Percentiles rank a stretch among this genome's conserved stretches.
These are phyloP conservation scores for Pythium myriotylum DNA, from an alignment of 352 stramenopile species.

Conservation along the genomic window DNA sequence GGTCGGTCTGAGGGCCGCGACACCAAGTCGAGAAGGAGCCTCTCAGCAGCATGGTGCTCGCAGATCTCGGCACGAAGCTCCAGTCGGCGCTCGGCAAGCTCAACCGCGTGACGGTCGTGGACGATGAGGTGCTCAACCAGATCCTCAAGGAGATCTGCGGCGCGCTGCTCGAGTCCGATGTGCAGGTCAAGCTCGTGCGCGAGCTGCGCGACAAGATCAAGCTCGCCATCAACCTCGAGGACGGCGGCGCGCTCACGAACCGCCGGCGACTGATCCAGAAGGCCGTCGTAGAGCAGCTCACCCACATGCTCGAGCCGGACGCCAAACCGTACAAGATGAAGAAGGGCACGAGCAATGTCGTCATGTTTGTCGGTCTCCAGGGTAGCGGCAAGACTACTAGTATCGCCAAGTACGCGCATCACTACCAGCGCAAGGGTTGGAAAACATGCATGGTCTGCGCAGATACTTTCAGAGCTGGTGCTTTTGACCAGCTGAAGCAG, in stretches of 20 bases:
- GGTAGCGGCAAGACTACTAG: slow-evolving; percentile 99
- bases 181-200: slow-evolving; percentile 89
- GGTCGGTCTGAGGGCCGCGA: background rate
- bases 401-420: slow-evolving; percentile 99
- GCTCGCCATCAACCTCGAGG: slow-evolving; percentile 84
- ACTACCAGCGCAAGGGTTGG: slow-evolving; percentile 97
- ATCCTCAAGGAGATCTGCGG: slow-evolving; percentile 92
- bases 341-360: slow-evolving; percentile 90
- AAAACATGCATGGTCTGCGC: slow-evolving; percentile 99
- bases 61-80: slow-evolving; percentile 88
- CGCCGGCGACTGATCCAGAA: slow-evolving; percentile 91
- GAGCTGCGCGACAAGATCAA: slow-evolving; percentile 91
- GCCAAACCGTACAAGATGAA: slow-evolving; percentile 90
- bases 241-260: slow-evolving; percentile 74
- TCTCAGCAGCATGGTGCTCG: slow-evolving; percentile 76
- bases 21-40: background rate
- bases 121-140: slow-evolving; percentile 89
- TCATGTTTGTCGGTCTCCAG: slow-evolving; percentile 95
- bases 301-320: slow-evolving; percentile 88
- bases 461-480: slow-evolving; percentile 98
- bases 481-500: slow-evolving; percentile 99
- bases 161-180: slow-evolving; percentile 89
- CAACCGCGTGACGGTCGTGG: slow-evolving; percentile 86
- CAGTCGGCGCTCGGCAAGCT: slow-evolving; percentile 87
- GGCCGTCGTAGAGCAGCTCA: slow-evolving; percentile 89